Evolutionary conservation across 2,329 filamentous ascomycete species (phyloP), one percentile per base, ranked within the genome.

Genomic region (Arthrinium phaeospermum): DNA sequence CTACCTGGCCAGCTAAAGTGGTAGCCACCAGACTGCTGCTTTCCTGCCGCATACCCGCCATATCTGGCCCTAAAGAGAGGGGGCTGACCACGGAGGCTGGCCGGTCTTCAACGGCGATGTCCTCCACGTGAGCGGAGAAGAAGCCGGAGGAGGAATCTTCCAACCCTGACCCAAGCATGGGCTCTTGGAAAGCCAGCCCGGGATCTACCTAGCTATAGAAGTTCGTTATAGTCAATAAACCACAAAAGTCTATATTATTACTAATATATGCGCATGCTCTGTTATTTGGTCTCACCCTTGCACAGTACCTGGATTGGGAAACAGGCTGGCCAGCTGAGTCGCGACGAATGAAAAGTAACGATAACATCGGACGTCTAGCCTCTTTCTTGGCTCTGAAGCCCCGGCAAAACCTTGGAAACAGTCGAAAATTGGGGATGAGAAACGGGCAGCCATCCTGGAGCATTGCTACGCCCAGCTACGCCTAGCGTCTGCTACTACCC

Each of bases 71-170:
- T 64, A 64, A 64, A 22, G 34, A n/a, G 19, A 64, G 41, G 57
- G 53, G 34, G 34, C 34, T 64, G 34, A 64, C 57, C 30, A 64
- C 34, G 57, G 57, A 64, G 57, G 57, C 57, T 64, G 57, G 34
- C 30, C 57, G 57, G 57, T 22, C 34, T 64, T 64, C 57, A 64
- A 64, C 57, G 57, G 57, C 57, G 57, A 41, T 16, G 2, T 41
- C 57, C 57, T 41, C 34, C 30, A 37, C 34, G 57, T 64, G 57
- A 64, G 57, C 57, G 57, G 57, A 64, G 57, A 64, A 37, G 34
- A 41, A 5, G 12, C 34, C 53, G 53, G 53, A 61, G 53, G 7
- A 61, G 53, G 16, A n/a, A n/a, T 8, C 41, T 64, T n/a, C 46
- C 22, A n/a, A n/a, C 19, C 46, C 46, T n/a, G 6, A 10, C 10